These are phyloP conservation scores for Sphenostylis stenocarpa DNA, from an alignment of 306 rosid species.

Conservation along the genomic window DNA sequence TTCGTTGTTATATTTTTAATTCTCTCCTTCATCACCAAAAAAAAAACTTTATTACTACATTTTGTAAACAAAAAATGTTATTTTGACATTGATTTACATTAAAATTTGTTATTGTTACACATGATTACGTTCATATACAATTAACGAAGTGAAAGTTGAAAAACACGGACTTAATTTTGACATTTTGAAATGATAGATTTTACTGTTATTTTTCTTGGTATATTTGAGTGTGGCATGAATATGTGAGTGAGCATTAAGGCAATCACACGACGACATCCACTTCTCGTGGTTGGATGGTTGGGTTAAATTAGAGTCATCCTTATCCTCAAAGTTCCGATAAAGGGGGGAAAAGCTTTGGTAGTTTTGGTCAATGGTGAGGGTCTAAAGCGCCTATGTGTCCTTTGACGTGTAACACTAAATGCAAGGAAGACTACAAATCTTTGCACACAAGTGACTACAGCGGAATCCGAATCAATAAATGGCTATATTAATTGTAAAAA, in stretches of 20 bases:
- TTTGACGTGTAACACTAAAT: slow-evolving; percentile 17
- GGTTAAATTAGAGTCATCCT: slow-evolving; percentile 5
- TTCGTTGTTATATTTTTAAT: not conserved
- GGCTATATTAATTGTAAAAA: too few relatives aligned
- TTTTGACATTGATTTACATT: too few relatives aligned
- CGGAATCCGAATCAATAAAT: not conserved
- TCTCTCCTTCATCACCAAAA: too few relatives aligned
- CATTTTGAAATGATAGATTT: not conserved
- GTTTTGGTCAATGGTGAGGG: not conserved
- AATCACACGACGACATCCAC: not conserved
- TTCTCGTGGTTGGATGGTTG: not conserved
- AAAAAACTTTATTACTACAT: too few relatives aligned
- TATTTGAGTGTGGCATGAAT: not conserved
- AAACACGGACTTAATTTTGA: too few relatives aligned
- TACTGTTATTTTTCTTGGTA: not conserved
- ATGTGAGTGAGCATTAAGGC: not conserved
- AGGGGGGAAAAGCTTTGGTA: slow-evolving; percentile 13
- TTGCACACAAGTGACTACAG: slow-evolving; percentile 26
- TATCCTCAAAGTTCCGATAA: not conserved
- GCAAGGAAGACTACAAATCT: not conserved
- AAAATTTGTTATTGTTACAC: too few relatives aligned
- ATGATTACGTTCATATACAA: too few relatives aligned
- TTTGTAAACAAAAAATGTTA: too few relatives aligned
- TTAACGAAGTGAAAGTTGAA: too few relatives aligned
- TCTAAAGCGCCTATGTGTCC: not conserved